A percentile compares a stretch with the other conserved stretches of the same genome.
Evolutionary conservation across 805 yeast genomes (phyloP).

Genomic region (Candida khao-thaluensis): DNA sequence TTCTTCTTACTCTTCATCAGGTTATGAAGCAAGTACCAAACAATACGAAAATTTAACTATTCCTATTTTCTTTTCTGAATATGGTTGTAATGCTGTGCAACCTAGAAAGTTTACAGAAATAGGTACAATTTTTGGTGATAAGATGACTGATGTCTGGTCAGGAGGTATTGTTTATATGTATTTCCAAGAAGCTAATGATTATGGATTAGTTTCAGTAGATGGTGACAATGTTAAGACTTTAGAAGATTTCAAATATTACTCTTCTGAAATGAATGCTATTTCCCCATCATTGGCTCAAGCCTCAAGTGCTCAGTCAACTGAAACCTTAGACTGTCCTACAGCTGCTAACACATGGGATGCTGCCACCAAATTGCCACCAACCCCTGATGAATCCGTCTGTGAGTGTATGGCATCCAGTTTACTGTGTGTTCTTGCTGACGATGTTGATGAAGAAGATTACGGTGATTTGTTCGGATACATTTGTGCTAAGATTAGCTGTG

Average conservation of each 20-base stretch:
- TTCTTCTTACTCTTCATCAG: constrained; percentile 58
- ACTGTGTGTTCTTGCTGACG: constrained; percentile 58
- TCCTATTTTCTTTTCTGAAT: constrained; percentile 84
- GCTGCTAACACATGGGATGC: constrained; percentile 59
- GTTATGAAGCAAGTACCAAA: constrained; percentile 67
- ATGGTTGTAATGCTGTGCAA: constrained; percentile 73
- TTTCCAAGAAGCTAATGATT: constrained; percentile 78
- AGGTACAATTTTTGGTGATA: constrained; percentile 56
- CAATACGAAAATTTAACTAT: constrained; percentile 72
- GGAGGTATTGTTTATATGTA: constrained; percentile 95
- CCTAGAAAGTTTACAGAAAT: constrained; percentile 83
- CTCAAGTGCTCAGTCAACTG: constrained; percentile 38
- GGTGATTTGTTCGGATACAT: constrained; percentile 55
- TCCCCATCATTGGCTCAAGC: constrained; percentile 39
- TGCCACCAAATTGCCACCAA: constrained; percentile 69
- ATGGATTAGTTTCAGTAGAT: constrained; percentile 68
- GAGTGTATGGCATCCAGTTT: constrained; percentile 57
- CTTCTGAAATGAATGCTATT: constrained; percentile 34
- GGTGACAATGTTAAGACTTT: constrained; percentile 55
- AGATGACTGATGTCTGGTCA: constrained; percentile 90
- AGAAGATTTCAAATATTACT: constrained; percentile 51
- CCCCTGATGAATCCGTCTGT: constrained; percentile 66
- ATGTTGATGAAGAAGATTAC: constrained; percentile 57
- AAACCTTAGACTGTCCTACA: constrained; percentile 74
- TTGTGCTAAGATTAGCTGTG: constrained; percentile 57